Evolutionary conservation across 2,329 filamentous ascomycete genomes (phyloP), one percentile per base, ranked within the genome.

Genomic region (Plenodomus lindquistii): DNA sequence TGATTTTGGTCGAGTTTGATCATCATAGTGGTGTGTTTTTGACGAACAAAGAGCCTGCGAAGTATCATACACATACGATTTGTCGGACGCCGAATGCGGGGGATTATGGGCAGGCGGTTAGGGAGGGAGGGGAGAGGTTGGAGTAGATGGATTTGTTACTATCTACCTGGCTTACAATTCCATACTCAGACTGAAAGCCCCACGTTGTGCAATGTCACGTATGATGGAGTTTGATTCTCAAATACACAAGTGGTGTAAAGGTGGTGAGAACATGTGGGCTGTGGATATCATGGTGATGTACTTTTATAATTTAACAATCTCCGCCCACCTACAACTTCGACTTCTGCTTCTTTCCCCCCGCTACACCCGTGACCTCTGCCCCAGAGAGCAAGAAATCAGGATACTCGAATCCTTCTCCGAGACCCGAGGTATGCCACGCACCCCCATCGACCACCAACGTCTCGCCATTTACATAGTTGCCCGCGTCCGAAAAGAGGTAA

Each of bases 401-500:
- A 63, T 86, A 86, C 43, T 69, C 54, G 53, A 79, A 75, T 6
- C 72, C 69, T 6, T 72, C 73, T 3, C 67, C 65, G 34, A 72
- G 65, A 9, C 65, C 62, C 7, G 67, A 65, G 2, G 62, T 69
- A 48, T 76, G 76, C 80, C 80, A 83, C 20, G 75, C 71, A 2
- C 77, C 80, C 20, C 80, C 80, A 59, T 82, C 80, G 4, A 82
- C 81, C 24, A 96, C 88, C 29, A 97, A 74, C 2, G 85, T 83
- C 58, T 91, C 86, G 1, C 91, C 94, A 59, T 89, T 96, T 39
- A 97, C 85, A 70, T 89, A 96, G 68, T 87, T 91, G 1, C 87
- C 93, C 0, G 90, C 85, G 38, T 96, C 89, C 38, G 88, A 89
- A 67, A 97, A 94, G 46, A 97, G 72, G 63, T 86, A 99, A 0